Evolutionary conservation across 2,329 filamentous ascomycete genomes (phyloP).

Genomic region (Mariannaea elegans): DNA sequence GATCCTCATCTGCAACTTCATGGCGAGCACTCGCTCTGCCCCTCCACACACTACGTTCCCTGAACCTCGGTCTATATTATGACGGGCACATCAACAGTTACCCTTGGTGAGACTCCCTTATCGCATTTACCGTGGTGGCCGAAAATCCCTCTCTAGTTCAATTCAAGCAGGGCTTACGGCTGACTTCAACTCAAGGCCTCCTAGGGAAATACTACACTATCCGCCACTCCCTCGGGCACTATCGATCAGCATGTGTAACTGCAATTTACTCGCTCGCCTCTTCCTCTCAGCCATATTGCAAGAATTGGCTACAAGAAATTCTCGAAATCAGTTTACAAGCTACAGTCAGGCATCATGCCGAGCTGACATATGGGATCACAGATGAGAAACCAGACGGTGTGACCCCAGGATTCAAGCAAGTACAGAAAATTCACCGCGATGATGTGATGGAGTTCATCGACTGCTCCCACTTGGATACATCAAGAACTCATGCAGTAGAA

Average conservation of each 20-base stretch:
- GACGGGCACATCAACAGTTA: too few relatives aligned
- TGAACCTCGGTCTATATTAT: too few relatives aligned
- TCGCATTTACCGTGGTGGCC: too few relatives aligned
- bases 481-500: too few relatives aligned
- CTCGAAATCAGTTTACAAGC: slow-evolving; percentile 15
- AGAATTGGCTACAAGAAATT: background rate
- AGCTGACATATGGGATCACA: slow-evolving; percentile 3
- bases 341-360: slow-evolving; percentile 1
- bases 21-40: too few relatives aligned
- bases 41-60: too few relatives aligned
- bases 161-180: too few relatives aligned
- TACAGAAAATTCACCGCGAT: background rate
- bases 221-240: slow-evolving; percentile 10
- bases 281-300: background rate
- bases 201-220: slow-evolving; percentile 18
- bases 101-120: too few relatives aligned
- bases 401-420: background rate
- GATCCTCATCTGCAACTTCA: too few relatives aligned
- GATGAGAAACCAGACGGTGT: background rate
- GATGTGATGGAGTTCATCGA: slow-evolving; percentile 7
- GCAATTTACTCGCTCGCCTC: slow-evolving; percentile 7
- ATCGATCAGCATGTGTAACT: slow-evolving; percentile 21
- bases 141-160: too few relatives aligned
- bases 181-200: too few relatives aligned
- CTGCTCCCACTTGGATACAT: background rate